Evolutionary conservation across 2,329 filamentous ascomycete genomes (phyloP).

Genomic region (Hypoxylon sp.): DNA sequence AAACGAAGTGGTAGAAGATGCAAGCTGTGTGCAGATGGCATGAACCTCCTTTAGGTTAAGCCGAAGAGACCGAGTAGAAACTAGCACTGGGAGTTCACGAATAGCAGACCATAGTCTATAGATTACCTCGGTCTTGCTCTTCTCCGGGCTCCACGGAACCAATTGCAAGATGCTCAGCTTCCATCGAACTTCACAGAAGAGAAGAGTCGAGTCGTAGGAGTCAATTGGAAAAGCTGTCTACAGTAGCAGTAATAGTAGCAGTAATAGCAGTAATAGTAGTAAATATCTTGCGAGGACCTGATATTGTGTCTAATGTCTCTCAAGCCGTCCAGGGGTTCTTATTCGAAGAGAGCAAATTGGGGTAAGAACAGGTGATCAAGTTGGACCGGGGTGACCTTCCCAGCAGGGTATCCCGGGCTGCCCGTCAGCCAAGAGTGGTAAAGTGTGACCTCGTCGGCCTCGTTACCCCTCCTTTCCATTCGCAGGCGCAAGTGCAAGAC

Average conservation of each 20-base stretch:
- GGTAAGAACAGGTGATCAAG: slow-evolving; percentile 31
- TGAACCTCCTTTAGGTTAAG: slow-evolving; percentile 12
- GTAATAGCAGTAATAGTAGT: too few species aligned
- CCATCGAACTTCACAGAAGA: slow-evolving; percentile 6
- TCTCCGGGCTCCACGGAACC: not conserved
- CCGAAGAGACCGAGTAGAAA: slow-evolving; percentile 1
- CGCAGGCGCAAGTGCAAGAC: slow-evolving; percentile 21
- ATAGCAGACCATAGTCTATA: too few species aligned
- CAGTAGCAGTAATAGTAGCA: too few species aligned
- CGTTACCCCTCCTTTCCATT: slow-evolving; percentile 35
- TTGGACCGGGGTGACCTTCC: slow-evolving; percentile 34
- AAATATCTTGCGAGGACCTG: slow-evolving; percentile 26
- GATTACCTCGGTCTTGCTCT: not conserved
- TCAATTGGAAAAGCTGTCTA: slow-evolving; percentile 17
- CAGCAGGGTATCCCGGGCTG: slow-evolving; percentile 30
- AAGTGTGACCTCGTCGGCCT: slow-evolving; percentile 27
- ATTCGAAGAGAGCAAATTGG: slow-evolving; percentile 34
- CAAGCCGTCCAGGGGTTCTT: slow-evolving; percentile 19
- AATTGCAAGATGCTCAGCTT: slow-evolving; percentile 16
- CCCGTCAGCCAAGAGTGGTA: slow-evolving; percentile 26
- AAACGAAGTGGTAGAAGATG: not conserved
- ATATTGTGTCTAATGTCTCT: slow-evolving; percentile 11
- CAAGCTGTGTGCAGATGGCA: not conserved
- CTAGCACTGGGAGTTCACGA: not conserved
- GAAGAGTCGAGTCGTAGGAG: not conserved